These are phyloP conservation scores for Coleophoma eucalyptorum DNA, from an alignment of 2,329 filamentous ascomycete species.

Conservation along the genomic window DNA sequence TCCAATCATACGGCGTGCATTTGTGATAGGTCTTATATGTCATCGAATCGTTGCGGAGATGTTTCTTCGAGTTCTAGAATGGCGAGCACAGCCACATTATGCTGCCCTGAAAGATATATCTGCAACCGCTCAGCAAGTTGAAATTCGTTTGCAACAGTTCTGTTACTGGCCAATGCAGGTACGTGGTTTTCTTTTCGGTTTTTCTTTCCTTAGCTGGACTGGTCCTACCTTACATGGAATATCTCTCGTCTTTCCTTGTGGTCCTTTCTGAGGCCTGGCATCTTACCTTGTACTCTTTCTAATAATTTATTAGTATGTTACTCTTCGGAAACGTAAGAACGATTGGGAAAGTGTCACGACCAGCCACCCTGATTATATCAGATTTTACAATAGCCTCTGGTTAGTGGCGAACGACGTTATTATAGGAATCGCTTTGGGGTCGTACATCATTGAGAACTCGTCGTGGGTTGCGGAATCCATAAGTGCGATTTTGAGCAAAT, in stretches of 20 bases:
- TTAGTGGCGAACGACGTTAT: slow-evolving; percentile 98
- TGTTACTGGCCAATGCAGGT: slow-evolving; percentile 95
- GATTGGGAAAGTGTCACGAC: slow-evolving; percentile 96
- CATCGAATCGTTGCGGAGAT: slow-evolving; percentile 80
- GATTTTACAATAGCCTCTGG: slow-evolving; percentile 98
- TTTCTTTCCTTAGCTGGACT: too few species aligned
- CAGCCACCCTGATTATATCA: slow-evolving; percentile 95
- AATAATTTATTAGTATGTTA: slow-evolving; percentile 56
- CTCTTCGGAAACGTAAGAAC: slow-evolving; percentile 79
- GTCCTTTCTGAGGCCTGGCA: too few species aligned
- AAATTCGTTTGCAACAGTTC: slow-evolving; percentile 95
- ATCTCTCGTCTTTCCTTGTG: too few species aligned
- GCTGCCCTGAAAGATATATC: slow-evolving; percentile 93
- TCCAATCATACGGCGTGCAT: slow-evolving; percentile 67
- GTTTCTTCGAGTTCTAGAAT: slow-evolving; percentile 77
- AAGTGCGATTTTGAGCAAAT: slow-evolving; percentile 69
- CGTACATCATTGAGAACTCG: slow-evolving; percentile 95
- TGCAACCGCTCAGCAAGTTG: slow-evolving; percentile 93
- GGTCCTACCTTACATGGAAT: too few species aligned
- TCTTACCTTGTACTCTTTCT: too few species aligned
- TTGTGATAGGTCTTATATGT: slow-evolving; percentile 74
- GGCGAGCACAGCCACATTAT: slow-evolving; percentile 71
- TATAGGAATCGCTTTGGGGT: slow-evolving; percentile 93
- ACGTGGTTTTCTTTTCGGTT: too few species aligned
- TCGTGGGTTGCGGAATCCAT: slow-evolving; percentile 79